phyloP scores from a whole-genome alignment of 306 rosid genomes.

The Glycine latifolia region DNA sequence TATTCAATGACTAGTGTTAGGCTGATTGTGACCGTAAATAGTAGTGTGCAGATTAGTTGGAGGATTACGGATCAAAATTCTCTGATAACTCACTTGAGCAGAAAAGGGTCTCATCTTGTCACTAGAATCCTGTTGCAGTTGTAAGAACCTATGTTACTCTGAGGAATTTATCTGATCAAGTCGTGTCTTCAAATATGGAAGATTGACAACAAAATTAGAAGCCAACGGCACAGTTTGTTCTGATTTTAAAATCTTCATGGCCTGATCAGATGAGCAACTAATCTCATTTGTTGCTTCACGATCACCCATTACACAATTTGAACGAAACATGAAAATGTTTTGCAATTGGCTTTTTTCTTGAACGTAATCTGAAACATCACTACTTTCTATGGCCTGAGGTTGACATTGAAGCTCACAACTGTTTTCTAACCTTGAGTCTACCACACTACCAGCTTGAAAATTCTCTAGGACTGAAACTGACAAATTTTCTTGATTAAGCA shows the following conservation, averaged over 20 bases:
- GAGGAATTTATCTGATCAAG: slow-evolving; percentile 52
- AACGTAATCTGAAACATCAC: slow-evolving; percentile 36
- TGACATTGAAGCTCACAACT: neutral
- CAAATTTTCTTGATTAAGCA: neutral
- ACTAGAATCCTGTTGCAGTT: slow-evolving; percentile 25
- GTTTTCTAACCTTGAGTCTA: slow-evolving; percentile 28
- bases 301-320: neutral
- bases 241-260: slow-evolving; percentile 12
- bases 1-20: neutral
- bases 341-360: slow-evolving; percentile 36
- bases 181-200: slow-evolving; percentile 56
- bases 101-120: slow-evolving; percentile 20
- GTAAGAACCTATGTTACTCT: slow-evolving; percentile 32
- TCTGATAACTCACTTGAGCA: neutral
- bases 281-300: slow-evolving; percentile 14
- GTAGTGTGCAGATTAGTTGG: slow-evolving; percentile 28
- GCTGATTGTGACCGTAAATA: slow-evolving; percentile 18
- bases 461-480: slow-evolving; percentile 28
- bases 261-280: slow-evolving; percentile 30
- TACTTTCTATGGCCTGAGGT: neutral
- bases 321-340: neutral
- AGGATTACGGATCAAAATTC: slow-evolving; percentile 7
- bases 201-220: slow-evolving; percentile 51
- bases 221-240: slow-evolving; percentile 38
- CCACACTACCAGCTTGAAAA: slow-evolving; percentile 12